A percentile compares a stretch with the other conserved stretches of the same genome.
Conservation (phyloP, 2,329 filamentous ascomycete genomes). For the Beauveria sp. region DNA sequence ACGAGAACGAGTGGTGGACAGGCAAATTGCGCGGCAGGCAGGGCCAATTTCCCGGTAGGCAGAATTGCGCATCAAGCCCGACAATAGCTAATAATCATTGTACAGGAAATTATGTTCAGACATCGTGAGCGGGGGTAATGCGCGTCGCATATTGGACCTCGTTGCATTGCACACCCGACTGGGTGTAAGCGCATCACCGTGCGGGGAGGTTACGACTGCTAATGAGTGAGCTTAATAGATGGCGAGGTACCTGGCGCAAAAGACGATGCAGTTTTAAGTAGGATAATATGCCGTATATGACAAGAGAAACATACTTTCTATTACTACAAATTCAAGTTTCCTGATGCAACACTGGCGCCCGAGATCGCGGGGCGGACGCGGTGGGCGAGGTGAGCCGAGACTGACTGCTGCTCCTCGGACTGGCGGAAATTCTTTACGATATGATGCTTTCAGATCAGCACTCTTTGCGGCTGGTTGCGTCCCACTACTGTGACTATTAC, state of each 20-base stretch:
- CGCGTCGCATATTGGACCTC: background rate
- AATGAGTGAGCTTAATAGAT: slow-evolving; percentile 5
- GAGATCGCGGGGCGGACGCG: background rate
- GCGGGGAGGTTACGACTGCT: background rate
- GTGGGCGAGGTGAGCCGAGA: background rate
- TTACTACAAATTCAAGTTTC: background rate
- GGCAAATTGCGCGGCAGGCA: slow-evolving; percentile 71
- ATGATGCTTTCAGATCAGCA: background rate
- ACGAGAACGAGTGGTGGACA: slow-evolving; percentile 96
- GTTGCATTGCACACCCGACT: background rate
- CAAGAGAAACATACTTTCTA: background rate
- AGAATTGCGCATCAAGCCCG: background rate
- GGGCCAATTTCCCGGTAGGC: slow-evolving; percentile 89
- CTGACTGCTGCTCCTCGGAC: background rate
- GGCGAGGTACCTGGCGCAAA: background rate
- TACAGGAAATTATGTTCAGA: slow-evolving; percentile 13
- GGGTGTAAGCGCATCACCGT: background rate
- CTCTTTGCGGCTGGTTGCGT: background rate
- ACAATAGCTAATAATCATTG: slow-evolving; percentile 17
- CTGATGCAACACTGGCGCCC: background rate
- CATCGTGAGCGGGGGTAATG: background rate
- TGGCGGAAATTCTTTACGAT: background rate
- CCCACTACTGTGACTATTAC: background rate
- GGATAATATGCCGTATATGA: slow-evolving; percentile 5
- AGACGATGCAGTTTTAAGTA: background rate